phyloP scores from a whole-genome alignment of 1,284 basidiomycete species.

The Ustilago tritici region DNA sequence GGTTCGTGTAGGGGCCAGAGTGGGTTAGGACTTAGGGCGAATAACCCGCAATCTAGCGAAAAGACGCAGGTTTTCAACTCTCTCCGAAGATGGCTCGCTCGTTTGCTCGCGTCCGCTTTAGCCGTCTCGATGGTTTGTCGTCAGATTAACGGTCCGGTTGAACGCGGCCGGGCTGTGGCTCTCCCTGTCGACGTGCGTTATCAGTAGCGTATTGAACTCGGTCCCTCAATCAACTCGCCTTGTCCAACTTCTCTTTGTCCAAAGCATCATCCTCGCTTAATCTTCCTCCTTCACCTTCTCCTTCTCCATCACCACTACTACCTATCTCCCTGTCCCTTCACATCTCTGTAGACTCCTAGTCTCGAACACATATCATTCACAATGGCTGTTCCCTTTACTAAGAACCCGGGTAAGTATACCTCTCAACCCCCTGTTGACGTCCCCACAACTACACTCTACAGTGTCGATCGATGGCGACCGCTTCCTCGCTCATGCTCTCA shows the following conservation, averaged over 20 bases:
- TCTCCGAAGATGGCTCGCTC: not conserved
- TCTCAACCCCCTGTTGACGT: slow-evolving; percentile 14
- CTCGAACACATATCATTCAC: slow-evolving; percentile 23
- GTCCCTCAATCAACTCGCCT: slow-evolving; percentile 13
- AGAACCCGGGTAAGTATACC: slow-evolving; percentile 57
- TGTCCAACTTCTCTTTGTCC: slow-evolving; percentile 23
- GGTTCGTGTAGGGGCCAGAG: not conserved
- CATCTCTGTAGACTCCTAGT: slow-evolving; percentile 20
- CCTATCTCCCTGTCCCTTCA: slow-evolving; percentile 1
- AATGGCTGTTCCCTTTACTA: slow-evolving; percentile 58
- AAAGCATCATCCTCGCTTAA: slow-evolving; percentile 3
- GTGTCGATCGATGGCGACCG: slow-evolving; percentile 1
- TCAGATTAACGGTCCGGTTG: slow-evolving; percentile 9
- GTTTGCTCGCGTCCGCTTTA: not conserved
- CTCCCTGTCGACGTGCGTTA: slow-evolving; percentile 28
- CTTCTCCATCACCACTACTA: slow-evolving; percentile 1
- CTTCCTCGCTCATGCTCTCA: not conserved
- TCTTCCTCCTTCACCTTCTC: slow-evolving; percentile 21
- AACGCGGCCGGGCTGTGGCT: not conserved
- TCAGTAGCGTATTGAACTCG: slow-evolving; percentile 17
- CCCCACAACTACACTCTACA: not conserved
- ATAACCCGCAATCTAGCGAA: not conserved
- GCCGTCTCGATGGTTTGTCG: slow-evolving; percentile 5
- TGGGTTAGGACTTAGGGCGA: not conserved
- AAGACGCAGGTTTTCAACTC: too few species aligned